Percentiles rank a stretch among this genome's conserved stretches.
Conservation (phyloP, 495 filamentous ascomycete species). For the Aspergillus ellipticus region DNA sequence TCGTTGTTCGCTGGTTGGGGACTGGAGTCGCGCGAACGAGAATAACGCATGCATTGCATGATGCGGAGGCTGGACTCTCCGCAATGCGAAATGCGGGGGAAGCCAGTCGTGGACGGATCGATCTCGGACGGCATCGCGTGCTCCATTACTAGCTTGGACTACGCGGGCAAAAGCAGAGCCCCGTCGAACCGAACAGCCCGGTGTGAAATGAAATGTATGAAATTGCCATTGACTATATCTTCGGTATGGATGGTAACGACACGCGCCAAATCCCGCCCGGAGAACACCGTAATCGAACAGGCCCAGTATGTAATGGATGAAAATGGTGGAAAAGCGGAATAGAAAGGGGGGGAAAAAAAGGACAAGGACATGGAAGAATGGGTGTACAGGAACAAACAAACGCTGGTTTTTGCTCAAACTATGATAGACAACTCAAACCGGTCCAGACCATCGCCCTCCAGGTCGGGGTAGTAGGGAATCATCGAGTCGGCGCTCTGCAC, state of each 20-base stretch:
- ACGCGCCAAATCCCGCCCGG: constrained; percentile 18
- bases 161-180: too few species aligned
- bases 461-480: constrained; percentile 88
- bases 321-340: too few species aligned
- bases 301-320: constrained; percentile 11
- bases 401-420: constrained; percentile 48
- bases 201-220: neutral
- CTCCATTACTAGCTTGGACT: too few species aligned
- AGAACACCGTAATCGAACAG: constrained; percentile 17
- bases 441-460: constrained; percentile 71
- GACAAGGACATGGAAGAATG: constrained; percentile 13
- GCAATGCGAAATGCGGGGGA: too few species aligned
- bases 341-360: constrained; percentile 16
- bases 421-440: constrained; percentile 80
- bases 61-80: too few species aligned
- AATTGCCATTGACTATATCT: constrained; percentile 1
- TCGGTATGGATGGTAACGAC: neutral
- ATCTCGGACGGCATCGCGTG: too few species aligned
- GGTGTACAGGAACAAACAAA: neutral
- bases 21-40: too few species aligned
- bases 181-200: neutral
- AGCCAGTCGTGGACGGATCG: too few species aligned
- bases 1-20: too few species aligned
- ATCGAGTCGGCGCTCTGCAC: constrained; percentile 90
- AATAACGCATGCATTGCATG: neutral